phyloP scores from a whole-genome alignment of 352 stramenopile genomes.

The Pseudoperonospora humuli region DNA sequence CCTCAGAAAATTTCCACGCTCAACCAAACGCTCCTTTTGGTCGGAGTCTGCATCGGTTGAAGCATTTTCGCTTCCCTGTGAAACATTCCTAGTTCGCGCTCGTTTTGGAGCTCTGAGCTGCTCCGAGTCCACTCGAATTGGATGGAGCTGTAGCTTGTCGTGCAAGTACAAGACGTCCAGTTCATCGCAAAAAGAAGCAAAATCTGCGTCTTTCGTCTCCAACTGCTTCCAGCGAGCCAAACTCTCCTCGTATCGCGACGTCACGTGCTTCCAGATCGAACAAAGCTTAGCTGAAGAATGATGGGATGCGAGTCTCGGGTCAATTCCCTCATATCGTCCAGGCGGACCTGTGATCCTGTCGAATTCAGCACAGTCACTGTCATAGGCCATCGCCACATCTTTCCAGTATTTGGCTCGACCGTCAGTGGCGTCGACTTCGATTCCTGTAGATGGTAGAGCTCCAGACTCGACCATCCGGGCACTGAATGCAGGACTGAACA shows the following conservation, averaged over 20 bases:
- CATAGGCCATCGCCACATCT: constrained; percentile 8
- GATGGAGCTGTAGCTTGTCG: constrained; percentile 7
- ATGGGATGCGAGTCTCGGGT: constrained; percentile 1
- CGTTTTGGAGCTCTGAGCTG: constrained; percentile 1
- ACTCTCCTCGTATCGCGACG: constrained; percentile 4
- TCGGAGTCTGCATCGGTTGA: not conserved
- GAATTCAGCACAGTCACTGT: constrained; percentile 1
- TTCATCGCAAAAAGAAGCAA: constrained; percentile 9
- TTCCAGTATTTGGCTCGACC: constrained; percentile 10
- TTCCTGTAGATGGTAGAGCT: constrained; percentile 7
- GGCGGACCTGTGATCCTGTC: constrained; percentile 2
- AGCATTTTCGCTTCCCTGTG: not conserved
- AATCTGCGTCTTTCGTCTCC: constrained; percentile 2
- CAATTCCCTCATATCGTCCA: constrained; percentile 12
- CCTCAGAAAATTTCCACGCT: constrained; percentile 5
- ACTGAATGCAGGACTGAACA: constrained; percentile 10
- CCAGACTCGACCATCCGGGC: constrained; percentile 6
- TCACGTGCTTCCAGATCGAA: constrained; percentile 10
- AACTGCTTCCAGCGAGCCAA: constrained; percentile 13
- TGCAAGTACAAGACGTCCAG: constrained; percentile 9
- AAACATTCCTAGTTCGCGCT: not conserved
- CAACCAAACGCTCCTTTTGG: not conserved
- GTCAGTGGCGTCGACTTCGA: not conserved
- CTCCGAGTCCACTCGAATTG: constrained; percentile 4
- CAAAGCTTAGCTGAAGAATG: constrained; percentile 5